phyloP scores from a whole-genome alignment of 116 monocot genomes.

The Phalaenopsis hybrid region DNA sequence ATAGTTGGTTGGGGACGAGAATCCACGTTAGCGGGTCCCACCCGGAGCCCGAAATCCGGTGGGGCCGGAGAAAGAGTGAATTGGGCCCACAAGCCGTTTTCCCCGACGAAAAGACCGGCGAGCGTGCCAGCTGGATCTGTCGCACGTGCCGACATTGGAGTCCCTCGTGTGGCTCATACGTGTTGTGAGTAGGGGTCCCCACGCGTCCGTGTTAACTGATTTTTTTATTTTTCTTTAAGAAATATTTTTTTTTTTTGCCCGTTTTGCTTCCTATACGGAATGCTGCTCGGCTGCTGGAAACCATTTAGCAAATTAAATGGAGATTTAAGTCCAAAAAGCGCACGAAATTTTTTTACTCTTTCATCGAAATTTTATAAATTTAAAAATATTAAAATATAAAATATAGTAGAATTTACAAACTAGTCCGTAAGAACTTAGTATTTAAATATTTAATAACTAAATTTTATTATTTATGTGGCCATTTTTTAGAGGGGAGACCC shows the following conservation, averaged over 20 bases:
- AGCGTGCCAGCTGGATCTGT: neutral
- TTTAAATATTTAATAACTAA: too few relatives aligned
- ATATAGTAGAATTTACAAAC: too few relatives aligned
- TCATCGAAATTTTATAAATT: too few relatives aligned
- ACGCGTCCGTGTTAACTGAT: neutral
- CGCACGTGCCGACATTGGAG: neutral
- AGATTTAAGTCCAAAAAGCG: too few relatives aligned
- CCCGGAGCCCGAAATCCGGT: too few relatives aligned
- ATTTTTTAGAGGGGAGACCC: too few relatives aligned
- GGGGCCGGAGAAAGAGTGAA: neutral
- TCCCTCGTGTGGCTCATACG: neutral
- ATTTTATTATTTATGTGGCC: too few relatives aligned
- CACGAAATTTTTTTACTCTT: too few relatives aligned
- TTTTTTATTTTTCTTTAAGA: neutral
- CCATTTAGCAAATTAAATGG: too few relatives aligned
- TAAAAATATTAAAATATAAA: too few relatives aligned
- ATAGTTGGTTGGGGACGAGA: conserved; percentile 10
- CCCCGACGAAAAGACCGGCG: neutral
- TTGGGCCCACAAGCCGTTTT: conserved; percentile 4
- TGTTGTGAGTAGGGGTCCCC: neutral
- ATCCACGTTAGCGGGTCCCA: conserved; percentile 14
- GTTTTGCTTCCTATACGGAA: neutral
- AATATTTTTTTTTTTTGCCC: neutral
- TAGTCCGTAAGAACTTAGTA: too few relatives aligned
- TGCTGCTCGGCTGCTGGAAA: neutral